Percentiles rank a stretch among this genome's conserved stretches.
Evolutionary conservation across 2,329 filamentous ascomycete species (phyloP).

Genomic region (Teratosphaeria nubilosa): DNA sequence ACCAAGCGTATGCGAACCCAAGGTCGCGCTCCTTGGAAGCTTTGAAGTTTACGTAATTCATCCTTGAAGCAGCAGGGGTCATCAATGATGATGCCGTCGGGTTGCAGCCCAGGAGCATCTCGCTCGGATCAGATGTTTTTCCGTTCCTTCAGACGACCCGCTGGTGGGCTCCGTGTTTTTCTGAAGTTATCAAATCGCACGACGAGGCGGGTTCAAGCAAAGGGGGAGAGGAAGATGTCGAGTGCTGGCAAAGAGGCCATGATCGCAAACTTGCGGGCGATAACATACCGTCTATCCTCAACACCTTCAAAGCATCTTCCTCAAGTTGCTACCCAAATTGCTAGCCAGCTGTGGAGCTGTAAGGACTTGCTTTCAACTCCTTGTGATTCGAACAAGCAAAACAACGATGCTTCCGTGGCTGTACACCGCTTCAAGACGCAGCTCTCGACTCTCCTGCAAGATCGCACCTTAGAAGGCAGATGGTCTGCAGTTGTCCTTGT

Average conservation of each 20-base stretch:
- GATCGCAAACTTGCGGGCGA: slow-evolving; percentile 44
- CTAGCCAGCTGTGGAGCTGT: slow-evolving; percentile 45
- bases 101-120: no score
- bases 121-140: no score
- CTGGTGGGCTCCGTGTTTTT: no score
- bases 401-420: slow-evolving; percentile 56
- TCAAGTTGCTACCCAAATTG: slow-evolving; percentile 59
- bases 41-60: background rate
- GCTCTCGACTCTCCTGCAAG: slow-evolving; percentile 66
- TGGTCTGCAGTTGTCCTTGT: slow-evolving; percentile 69
- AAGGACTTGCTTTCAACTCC: slow-evolving; percentile 52
- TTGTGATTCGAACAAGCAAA: slow-evolving; percentile 46
- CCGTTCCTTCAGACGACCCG: no score
- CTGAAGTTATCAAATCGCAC: background rate
- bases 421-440: slow-evolving; percentile 75
- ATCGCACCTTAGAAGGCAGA: slow-evolving; percentile 61
- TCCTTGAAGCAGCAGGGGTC: background rate
- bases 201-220: background rate
- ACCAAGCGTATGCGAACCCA: background rate
- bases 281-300: slow-evolving; percentile 61
- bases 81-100: no score
- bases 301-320: slow-evolving; percentile 65
- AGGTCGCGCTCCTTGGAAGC: background rate
- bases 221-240: background rate
- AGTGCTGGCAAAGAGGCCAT: background rate